phyloP scores from a whole-genome alignment of 352 stramenopile species.

The Pythium brassicae region DNA sequence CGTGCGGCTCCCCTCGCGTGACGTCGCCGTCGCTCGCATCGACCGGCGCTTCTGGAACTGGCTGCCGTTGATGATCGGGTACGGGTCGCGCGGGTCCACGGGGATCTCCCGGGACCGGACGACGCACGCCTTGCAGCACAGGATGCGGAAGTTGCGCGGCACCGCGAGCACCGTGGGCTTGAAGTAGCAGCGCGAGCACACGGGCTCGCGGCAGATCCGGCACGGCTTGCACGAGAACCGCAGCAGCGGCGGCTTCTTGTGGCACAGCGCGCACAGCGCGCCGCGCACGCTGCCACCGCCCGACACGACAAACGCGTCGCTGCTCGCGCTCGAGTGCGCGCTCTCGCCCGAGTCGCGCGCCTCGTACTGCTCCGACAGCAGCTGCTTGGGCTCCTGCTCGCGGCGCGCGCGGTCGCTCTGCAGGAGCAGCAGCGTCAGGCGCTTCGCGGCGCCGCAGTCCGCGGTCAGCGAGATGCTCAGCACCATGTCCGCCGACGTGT shows the following conservation, averaged over 20 bases:
- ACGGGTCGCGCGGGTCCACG: slow-evolving; percentile 40
- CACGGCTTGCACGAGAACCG: slow-evolving; percentile 26
- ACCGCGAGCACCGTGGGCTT: slow-evolving; percentile 35
- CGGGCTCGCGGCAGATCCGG: slow-evolving; percentile 27
- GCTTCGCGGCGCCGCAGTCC: slow-evolving; percentile 37
- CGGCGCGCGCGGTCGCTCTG: slow-evolving; percentile 3
- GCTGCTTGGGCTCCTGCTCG: neutral
- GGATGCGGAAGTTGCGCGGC: slow-evolving; percentile 28
- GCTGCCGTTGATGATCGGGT: slow-evolving; percentile 24
- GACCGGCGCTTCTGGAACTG: no score
- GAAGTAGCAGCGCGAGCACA: slow-evolving; percentile 49
- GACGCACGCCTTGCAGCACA: slow-evolving; percentile 52
- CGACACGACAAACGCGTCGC: neutral
- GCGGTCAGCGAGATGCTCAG: slow-evolving; percentile 26
- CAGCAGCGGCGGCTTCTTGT: slow-evolving; percentile 21
- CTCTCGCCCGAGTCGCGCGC: neutral
- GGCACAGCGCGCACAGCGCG: slow-evolving; percentile 14
- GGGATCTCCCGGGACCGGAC: slow-evolving; percentile 28
- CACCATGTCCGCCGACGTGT: slow-evolving; percentile 35
- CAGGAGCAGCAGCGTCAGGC: slow-evolving; percentile 26
- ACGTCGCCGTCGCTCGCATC: no score
- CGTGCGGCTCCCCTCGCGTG: no score
- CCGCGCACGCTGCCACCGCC: neutral
- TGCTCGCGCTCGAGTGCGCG: neutral
- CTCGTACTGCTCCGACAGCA: neutral